Conservation (phyloP, 1,284 basidiomycete genomes). For the Microbotryum violaceum region DNA sequence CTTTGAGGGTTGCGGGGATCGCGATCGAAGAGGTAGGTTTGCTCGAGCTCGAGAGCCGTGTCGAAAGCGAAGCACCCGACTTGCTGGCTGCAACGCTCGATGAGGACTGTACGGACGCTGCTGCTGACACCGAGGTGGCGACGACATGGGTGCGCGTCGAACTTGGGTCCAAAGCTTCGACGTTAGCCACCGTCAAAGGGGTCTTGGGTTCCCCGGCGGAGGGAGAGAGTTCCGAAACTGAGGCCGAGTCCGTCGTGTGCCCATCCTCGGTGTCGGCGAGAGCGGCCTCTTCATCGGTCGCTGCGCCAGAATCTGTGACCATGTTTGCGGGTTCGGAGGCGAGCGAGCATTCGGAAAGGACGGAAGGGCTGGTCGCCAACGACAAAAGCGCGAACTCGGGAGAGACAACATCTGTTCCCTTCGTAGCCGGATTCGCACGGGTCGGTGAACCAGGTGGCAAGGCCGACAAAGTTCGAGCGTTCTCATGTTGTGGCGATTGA, state of each 20-base stretch:
- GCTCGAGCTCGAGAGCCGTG: background rate
- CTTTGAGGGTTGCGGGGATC: background rate
- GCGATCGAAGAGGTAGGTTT: background rate
- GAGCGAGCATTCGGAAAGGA: conserved; percentile 4
- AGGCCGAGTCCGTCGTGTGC: conserved; percentile 4
- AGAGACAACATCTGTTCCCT: too few relatives aligned
- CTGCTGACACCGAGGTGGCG: conserved; percentile 7
- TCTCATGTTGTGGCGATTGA: too few relatives aligned
- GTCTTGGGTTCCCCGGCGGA: background rate
- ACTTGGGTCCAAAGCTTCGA: conserved; percentile 2
- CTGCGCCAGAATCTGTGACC: conserved; percentile 2
- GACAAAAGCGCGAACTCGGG: background rate
- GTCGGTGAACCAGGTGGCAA: too few relatives aligned
- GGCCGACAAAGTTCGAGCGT: too few relatives aligned
- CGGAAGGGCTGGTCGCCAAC: background rate
- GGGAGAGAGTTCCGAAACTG: background rate
- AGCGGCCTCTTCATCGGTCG: conserved; percentile 20
- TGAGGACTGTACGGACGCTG: background rate
- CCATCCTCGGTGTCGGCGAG: conserved; percentile 6
- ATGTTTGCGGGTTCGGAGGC: conserved; percentile 6
- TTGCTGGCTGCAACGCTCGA: background rate
- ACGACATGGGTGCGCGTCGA: background rate
- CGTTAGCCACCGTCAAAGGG: conserved; percentile 21
- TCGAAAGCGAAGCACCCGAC: conserved; percentile 5
- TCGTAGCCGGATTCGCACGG: too few relatives aligned